Evolutionary conservation across 306 rosid species (phyloP).

Genomic region (Medicago truncatula): MtrunA17r5.0-ANR NC_053045.1:53559001-53559500

Average conservation of each 20-base stretch:
- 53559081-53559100: constrained; percentile 1
- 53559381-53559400: constrained; percentile 38
- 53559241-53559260: constrained; percentile 32
- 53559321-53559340: constrained; percentile 20
- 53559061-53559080: constrained; percentile 31
- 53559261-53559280: constrained; percentile 12
- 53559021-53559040: constrained; percentile 23
- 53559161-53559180: constrained; percentile 36
- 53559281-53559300: constrained; percentile 54
- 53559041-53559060: constrained; percentile 34
- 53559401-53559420: constrained; percentile 41
- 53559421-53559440: constrained; percentile 49
- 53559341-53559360: constrained; percentile 39
- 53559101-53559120: constrained; percentile 38
- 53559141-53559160: constrained; percentile 31
- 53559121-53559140: constrained; percentile 38
- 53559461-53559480: constrained; percentile 61
- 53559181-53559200: constrained; percentile 27
- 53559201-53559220: constrained; percentile 8
- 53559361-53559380: constrained; percentile 52
- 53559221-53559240: constrained; percentile 1
- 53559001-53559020: constrained; percentile 40
- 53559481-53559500: constrained; percentile 45
- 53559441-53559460: constrained; percentile 47
- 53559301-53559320: constrained; percentile 41